Evolutionary conservation across 805 yeast genomes (phyloP), one percentile per base, ranked within the genome.

Genomic region (Ogataea henricii): DNA sequence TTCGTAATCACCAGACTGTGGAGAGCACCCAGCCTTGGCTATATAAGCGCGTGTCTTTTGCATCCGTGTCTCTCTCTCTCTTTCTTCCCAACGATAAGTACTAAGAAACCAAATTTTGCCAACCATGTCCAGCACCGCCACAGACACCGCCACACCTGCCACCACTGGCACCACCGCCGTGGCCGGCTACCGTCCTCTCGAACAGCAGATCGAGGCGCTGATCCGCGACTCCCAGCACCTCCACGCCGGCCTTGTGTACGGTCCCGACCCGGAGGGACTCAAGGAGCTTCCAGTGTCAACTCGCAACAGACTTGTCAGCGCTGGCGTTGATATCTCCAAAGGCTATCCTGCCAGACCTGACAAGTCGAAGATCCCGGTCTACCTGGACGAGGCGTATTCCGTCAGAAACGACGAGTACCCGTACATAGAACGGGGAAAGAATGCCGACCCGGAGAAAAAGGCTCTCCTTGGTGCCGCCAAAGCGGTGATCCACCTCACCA

Each of bases 401-500:
- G 65, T 69, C 30, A 67, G 75, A 55, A 57, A 64, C 45, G 60
- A 65, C 47, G 68, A 58, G 22, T 55, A 50, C 27, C 66, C 65
- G 18, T 72, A 65, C 50, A 30, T 40, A 21, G 43, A 40, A n/a
- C 16, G 43, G 13, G 43, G 43, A 3, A 40, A 40, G 20, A 70
- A 64, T n/a, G 43, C 36, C 2, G 43, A 40, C 27, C 43, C 43
- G n/a, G 43, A 40, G 29, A 40, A 40, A 16, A 69, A 68, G 55
- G 73, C 73, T 2, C 55, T 70, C 13, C 64, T 70, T 45, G 64
- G 71, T 10, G 73, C 72, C 49, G 72, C 65, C 33, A 69, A 61
- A 54, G 69, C 69, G 46, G 76, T 76, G 18, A 69, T 53, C 36
- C 48, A 76, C 47, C 61, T 76, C 49, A 71, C 79, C 45, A 71